phyloP scores from a whole-genome alignment of 2,329 filamentous ascomycete species.

The Sordariomycetes sp. region DNA sequence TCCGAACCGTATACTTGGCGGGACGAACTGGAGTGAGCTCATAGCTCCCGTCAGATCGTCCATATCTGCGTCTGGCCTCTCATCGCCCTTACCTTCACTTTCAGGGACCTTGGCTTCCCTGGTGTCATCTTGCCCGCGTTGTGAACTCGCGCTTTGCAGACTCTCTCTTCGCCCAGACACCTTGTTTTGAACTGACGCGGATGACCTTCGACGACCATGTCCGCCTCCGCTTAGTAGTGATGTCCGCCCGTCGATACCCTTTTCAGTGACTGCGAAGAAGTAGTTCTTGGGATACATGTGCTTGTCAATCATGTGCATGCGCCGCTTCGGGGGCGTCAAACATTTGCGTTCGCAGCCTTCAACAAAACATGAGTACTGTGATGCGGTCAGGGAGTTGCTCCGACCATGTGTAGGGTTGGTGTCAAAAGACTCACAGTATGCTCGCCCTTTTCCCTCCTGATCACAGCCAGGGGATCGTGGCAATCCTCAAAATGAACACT shows the following conservation, averaged over 20 bases:
- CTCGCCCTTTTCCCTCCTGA: conserved; percentile 69
- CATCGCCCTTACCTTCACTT: conserved; percentile 2
- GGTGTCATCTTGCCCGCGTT: not conserved
- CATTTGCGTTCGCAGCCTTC: conserved; percentile 82
- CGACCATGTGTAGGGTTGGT: not conserved
- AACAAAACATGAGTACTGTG: conserved; percentile 78
- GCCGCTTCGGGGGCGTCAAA: conserved; percentile 71
- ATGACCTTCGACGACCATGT: conserved; percentile 36
- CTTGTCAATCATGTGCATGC: conserved; percentile 87
- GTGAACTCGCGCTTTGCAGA: conserved; percentile 12
- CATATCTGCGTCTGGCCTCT: conserved; percentile 41
- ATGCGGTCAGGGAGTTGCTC: not conserved
- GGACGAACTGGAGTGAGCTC: conserved; percentile 64
- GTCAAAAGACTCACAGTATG: conserved; percentile 57
- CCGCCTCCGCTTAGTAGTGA: conserved; percentile 63
- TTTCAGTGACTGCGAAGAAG: conserved; percentile 78
- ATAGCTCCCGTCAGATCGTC: conserved; percentile 57
- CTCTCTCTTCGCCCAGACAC: conserved; percentile 21
- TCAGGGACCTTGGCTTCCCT: conserved; percentile 2
- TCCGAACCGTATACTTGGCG: conserved; percentile 57
- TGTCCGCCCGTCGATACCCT: conserved; percentile 77
- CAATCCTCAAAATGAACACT: conserved; percentile 82
- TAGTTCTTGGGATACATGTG: conserved; percentile 85
- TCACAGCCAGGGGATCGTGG: conserved; percentile 71
- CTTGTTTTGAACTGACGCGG: conserved; percentile 19